These are phyloP conservation scores for Sporothrix brunneoviolacea DNA, from an alignment of 2,329 filamentous ascomycete genomes.

Conservation along the genomic window DNA sequence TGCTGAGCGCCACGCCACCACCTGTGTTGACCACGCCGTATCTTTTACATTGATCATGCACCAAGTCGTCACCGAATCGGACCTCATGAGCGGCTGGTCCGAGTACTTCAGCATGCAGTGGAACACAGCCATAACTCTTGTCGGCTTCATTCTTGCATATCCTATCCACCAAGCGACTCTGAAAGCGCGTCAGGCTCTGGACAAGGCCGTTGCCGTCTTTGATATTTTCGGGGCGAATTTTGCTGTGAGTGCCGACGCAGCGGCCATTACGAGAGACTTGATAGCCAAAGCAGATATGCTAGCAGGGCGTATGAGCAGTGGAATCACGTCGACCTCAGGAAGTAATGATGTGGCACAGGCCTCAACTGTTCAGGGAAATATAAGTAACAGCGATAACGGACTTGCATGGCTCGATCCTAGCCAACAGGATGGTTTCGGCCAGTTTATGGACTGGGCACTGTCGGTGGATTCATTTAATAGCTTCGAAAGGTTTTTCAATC, in stretches of 20 bases:
- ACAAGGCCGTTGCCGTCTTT: slow-evolving; percentile 32
- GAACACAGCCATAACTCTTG: slow-evolving; percentile 27
- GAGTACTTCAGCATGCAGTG: slow-evolving; percentile 26
- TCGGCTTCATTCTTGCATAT: slow-evolving; percentile 29
- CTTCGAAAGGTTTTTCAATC: slow-evolving; percentile 21
- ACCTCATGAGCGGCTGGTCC: slow-evolving; percentile 25
- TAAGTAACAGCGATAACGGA: slow-evolving; percentile 3
- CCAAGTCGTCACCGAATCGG: slow-evolving; percentile 23
- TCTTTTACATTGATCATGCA: slow-evolving; percentile 26
- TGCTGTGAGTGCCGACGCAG: slow-evolving; percentile 32
- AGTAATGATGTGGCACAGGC: too few relatives aligned
- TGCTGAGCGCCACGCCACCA: slow-evolving; percentile 9
- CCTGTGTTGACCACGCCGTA: slow-evolving; percentile 24
- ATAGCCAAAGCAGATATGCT: slow-evolving; percentile 19
- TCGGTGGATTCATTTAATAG: slow-evolving; percentile 20
- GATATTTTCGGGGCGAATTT: slow-evolving; percentile 32
- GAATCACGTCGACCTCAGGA: too few relatives aligned
- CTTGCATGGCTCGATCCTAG: slow-evolving; percentile 21
- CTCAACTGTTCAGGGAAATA: too few relatives aligned
- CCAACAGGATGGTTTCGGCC: neutral
- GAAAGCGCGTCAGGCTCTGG: slow-evolving; percentile 24
- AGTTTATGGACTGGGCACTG: slow-evolving; percentile 24
- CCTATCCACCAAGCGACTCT: slow-evolving; percentile 21
- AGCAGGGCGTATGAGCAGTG: neutral
- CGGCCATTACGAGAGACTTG: slow-evolving; percentile 29